Evolutionary conservation across 768 basidiomycete genomes (phyloP), one percentile per base, ranked within the genome.

Genomic region (Termitomyces sp.): DNA sequence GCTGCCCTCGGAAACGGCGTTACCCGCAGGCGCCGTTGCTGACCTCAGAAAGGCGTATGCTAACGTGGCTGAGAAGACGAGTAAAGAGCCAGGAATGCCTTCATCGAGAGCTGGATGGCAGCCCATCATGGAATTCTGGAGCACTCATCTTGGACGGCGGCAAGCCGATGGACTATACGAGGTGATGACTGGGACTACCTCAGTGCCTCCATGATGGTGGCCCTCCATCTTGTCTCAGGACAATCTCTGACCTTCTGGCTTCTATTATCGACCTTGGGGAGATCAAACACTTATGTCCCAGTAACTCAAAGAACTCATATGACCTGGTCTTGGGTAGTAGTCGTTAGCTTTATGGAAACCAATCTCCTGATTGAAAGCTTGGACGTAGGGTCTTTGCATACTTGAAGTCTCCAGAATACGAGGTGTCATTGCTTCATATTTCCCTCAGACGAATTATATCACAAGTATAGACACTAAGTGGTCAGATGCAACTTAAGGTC

Each of bases 91-190:
- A 17, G 89, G 86, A 15, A 96, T 96, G 93, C 92, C 90, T 9
- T 74, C 81, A 4, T 87, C 86, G 34, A 83, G 76, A 66, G 84
- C 85, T 11, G 92, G 94, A 67, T 95, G 92, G 92, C 82, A 85
- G 67, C 86, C 86, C 1, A 82, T 95, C 50, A 94, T 96, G 91
- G 76, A 80, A 60, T 94, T 94, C 72, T 96, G 93, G 93, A 89
- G 92, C 66, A 83, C 86, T 68, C 73, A 74, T 45, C 74, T 95
- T 17, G 77, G 74, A 1, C 80, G 77, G 63, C 81, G 88, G 67
- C 80, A 81, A 64, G 78, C 75, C 10, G 82, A 86, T 5, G 89
- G 86, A 10, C 66, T 90, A 61, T 89, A 88, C 61, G 87, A 92
- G 63, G 86, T 93, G 9, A 81, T 87, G 80, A 81, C 74, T 56